Conservation (phyloP, 805 yeast genomes). For the Zygosaccharomyces siamensis region DNA sequence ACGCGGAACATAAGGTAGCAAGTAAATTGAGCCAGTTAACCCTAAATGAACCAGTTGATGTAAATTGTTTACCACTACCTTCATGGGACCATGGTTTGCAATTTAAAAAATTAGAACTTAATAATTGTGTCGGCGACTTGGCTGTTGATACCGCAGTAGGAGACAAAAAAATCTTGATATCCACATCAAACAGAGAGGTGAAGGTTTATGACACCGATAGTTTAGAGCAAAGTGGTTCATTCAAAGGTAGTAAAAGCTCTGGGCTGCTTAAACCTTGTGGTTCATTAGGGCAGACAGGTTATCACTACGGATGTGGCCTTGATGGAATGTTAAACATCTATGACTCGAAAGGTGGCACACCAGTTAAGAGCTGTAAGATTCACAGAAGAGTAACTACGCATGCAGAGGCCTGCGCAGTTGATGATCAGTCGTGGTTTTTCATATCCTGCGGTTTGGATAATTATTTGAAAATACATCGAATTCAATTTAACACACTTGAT, state of each 20-base stretch:
- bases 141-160: conserved; percentile 1
- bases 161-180: conserved; percentile 9
- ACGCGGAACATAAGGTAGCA: conserved; percentile 17
- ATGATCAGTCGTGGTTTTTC: conserved; percentile 34
- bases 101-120: conserved; percentile 3
- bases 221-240: neutral
- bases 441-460: conserved; percentile 61
- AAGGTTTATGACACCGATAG: conserved; percentile 3
- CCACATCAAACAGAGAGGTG: conserved; percentile 16
- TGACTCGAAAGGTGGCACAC: conserved; percentile 2
- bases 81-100: conserved; percentile 22
- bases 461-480: conserved; percentile 34
- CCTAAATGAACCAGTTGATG: conserved; percentile 16
- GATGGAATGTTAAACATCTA: conserved; percentile 23
- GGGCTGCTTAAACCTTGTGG: conserved; percentile 27
- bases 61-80: conserved; percentile 7
- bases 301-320: conserved; percentile 22
- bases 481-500: conserved; percentile 7
- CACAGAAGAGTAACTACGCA: conserved; percentile 40
- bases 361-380: conserved; percentile 20
- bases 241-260: neutral
- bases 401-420: conserved; percentile 26
- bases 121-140: neutral
- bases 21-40: conserved; percentile 14
- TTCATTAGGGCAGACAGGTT: conserved; percentile 5